Conservation (phyloP, 352 stramenopile species). For the Peronospora destructor region DNA sequence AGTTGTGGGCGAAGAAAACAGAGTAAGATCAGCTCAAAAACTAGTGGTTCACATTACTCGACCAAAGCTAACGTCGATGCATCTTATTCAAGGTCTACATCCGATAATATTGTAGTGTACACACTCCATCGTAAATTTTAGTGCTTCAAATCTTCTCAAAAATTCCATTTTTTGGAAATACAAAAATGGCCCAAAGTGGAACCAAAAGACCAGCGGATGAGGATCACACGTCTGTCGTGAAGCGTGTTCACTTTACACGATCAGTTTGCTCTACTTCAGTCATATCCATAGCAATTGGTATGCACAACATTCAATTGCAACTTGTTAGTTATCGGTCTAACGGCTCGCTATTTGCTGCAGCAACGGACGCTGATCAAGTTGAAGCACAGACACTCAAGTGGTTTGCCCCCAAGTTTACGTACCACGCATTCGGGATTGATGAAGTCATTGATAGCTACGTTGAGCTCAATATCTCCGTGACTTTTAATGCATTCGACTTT, state of each 20-base stretch:
- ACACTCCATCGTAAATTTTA: not conserved
- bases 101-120: not conserved
- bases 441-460: slow-evolving; percentile 64
- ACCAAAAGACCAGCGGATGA: slow-evolving; percentile 9
- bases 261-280: slow-evolving; percentile 40
- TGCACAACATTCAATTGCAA: slow-evolving; percentile 1
- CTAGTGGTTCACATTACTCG: not conserved
- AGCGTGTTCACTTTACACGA: slow-evolving; percentile 62
- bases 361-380: slow-evolving; percentile 34
- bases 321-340: not conserved
- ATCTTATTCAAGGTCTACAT: not conserved
- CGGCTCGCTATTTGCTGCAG: slow-evolving; percentile 16
- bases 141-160: not conserved
- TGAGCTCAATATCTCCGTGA: slow-evolving; percentile 44
- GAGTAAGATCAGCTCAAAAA: not conserved
- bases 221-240: slow-evolving; percentile 19
- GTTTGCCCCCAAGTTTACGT: slow-evolving; percentile 72
- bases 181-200: slow-evolving; percentile 34
- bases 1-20: slow-evolving; percentile 6
- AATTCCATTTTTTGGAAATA: slow-evolving; percentile 1
- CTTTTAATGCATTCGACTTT: slow-evolving; percentile 68
- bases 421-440: slow-evolving; percentile 73
- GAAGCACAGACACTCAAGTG: slow-evolving; percentile 34
- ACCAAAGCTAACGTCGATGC: not conserved
- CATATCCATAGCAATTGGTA: slow-evolving; percentile 56